Conservation (phyloP, 345 rosid species). For the Dimocarpus longan region DNA sequence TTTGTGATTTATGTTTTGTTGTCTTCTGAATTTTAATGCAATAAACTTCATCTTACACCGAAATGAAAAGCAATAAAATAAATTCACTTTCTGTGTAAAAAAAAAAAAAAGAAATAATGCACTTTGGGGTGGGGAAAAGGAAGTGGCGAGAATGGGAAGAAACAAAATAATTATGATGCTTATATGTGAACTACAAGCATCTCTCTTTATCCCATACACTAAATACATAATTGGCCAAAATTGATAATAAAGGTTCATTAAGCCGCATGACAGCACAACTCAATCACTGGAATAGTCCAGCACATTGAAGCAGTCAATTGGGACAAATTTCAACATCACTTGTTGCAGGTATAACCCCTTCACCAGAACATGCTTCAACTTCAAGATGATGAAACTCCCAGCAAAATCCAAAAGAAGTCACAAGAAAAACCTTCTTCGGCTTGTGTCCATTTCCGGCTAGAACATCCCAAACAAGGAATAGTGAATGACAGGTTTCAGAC, state of each 20-base stretch:
- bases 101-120: too few relatives aligned
- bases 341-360: constrained; percentile 7
- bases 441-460: constrained; percentile 95
- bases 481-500: background rate
- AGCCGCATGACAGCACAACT: background rate
- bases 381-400: background rate
- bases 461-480: constrained; percentile 15
- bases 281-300: background rate
- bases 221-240: constrained; percentile 14
- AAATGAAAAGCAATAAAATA: background rate
- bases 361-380: constrained; percentile 5
- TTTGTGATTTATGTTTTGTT: too few relatives aligned
- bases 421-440: constrained; percentile 93
- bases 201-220: background rate
- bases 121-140: background rate
- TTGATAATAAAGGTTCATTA: background rate
- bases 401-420: constrained; percentile 30
- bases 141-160: background rate
- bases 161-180: background rate
- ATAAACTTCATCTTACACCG: background rate
- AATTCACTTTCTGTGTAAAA: too few relatives aligned
- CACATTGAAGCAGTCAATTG: background rate
- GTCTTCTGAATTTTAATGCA: background rate
- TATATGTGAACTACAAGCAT: background rate
- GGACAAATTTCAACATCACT: constrained; percentile 3